A percentile compares a stretch with the other conserved stretches of the same genome.
These are phyloP conservation scores for Betula pendula DNA, from an alignment of 306 rosid genomes.

Conservation along the genomic window DNA sequence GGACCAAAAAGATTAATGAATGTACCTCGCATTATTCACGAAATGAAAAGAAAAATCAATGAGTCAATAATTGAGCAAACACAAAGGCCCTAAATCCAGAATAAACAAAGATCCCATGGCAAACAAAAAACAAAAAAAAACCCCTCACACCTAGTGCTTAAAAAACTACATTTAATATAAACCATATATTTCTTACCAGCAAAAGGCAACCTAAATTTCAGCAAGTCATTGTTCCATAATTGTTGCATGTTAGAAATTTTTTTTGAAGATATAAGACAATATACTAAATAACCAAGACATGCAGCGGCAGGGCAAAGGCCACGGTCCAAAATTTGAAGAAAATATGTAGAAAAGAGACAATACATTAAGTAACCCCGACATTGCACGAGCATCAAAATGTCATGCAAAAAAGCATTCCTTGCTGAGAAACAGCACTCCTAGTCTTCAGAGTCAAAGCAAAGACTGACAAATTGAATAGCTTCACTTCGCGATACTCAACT, in stretches of 20 bases:
- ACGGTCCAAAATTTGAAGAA: not conserved
- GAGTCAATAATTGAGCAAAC: not conserved
- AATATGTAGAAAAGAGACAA: conserved; percentile 24
- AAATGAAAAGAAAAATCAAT: not conserved
- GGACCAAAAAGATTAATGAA: too few species aligned
- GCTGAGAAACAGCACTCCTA: conserved; percentile 31
- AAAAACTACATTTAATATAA: not conserved
- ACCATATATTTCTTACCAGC: conserved; percentile 1
- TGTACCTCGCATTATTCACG: not conserved
- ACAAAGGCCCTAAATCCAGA: not conserved
- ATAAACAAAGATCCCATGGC: not conserved
- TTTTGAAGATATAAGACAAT: not conserved
- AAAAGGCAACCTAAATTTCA: conserved; percentile 10
- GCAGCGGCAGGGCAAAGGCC: not conserved
- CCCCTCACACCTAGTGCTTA: not conserved
- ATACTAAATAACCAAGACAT: not conserved
- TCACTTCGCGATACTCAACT: conserved; percentile 31
- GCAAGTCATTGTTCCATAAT: conserved; percentile 25
- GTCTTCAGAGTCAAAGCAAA: conserved; percentile 23
- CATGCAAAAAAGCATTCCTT: conserved; percentile 40
- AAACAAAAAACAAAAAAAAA: not conserved
- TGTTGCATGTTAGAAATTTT: not conserved
- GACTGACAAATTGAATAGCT: conserved; percentile 36
- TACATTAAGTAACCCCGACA: conserved; percentile 68
- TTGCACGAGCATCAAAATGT: conserved; percentile 44